phyloP scores from a whole-genome alignment of 352 stramenopile genomes.

The Phytophthora vignae region DNA sequence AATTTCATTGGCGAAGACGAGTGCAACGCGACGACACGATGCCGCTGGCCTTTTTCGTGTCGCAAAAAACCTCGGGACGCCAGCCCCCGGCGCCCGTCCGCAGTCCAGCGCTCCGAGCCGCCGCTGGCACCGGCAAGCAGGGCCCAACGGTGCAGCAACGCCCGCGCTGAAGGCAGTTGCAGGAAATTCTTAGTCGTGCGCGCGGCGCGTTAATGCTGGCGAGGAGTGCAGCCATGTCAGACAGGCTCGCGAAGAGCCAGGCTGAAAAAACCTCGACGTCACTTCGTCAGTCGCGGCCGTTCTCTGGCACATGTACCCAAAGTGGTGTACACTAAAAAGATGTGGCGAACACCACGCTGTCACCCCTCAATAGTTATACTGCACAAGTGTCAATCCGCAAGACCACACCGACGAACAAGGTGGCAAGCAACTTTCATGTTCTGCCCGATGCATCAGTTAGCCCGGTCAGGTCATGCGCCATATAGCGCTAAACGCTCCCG shows the following conservation, averaged over 20 bases:
- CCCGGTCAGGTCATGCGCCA: too few relatives aligned
- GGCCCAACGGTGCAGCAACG: neutral
- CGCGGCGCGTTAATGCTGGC: neutral
- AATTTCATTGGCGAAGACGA: conserved; percentile 36
- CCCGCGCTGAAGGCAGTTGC: neutral
- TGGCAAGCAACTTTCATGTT: too few relatives aligned
- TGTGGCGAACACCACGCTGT: neutral
- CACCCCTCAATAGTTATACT: neutral
- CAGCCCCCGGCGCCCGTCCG: neutral
- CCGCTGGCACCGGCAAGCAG: neutral
- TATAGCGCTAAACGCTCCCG: too few relatives aligned
- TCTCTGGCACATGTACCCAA: conserved; percentile 9
- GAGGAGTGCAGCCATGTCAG: neutral
- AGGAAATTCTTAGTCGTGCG: neutral
- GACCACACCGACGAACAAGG: too few relatives aligned
- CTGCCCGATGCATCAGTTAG: too few relatives aligned
- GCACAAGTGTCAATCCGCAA: too few relatives aligned
- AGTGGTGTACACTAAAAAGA: conserved; percentile 6
- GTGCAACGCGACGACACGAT: conserved; percentile 22
- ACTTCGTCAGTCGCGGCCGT: neutral
- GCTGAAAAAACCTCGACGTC: conserved; percentile 10
- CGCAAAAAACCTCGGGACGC: neutral
- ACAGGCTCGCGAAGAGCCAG: conserved; percentile 9
- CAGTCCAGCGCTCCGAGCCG: conserved; percentile 1
- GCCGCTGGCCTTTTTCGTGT: conserved; percentile 2